A percentile compares a stretch with the other conserved stretches of the same genome.
Conservation (phyloP, 257 asterid species). For the Gentiana dahurica region DNA sequence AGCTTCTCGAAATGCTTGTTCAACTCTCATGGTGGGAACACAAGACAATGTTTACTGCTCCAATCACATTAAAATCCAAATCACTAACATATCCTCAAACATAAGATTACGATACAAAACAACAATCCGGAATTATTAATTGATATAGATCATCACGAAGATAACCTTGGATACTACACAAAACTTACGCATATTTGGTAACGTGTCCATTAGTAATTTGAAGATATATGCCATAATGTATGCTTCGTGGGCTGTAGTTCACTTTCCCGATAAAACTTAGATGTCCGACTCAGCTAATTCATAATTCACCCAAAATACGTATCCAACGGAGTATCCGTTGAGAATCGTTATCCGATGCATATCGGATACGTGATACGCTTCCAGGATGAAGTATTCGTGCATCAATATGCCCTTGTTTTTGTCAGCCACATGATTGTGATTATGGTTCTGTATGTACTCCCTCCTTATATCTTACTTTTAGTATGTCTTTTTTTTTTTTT, state of each 20-base stretch:
- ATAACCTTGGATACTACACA: not conserved
- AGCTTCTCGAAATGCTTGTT: conserved; percentile 78
- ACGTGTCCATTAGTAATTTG: conserved; percentile 88
- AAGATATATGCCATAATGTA: conserved; percentile 67
- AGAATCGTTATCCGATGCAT: too few species aligned
- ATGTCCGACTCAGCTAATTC: conserved; percentile 57
- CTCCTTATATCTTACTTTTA: too few species aligned
- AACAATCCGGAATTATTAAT: not conserved
- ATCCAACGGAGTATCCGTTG: conserved; percentile 37
- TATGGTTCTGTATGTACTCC: conserved; percentile 16
- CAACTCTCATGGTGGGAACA: conserved; percentile 57
- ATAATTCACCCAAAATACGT: conserved; percentile 2
- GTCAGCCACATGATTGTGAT: too few species aligned
- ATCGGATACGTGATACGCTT: too few species aligned
- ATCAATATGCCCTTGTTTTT: too few species aligned
- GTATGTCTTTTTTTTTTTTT: too few species aligned
- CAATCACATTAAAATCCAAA: conserved; percentile 15
- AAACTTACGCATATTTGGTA: conserved; percentile 41
- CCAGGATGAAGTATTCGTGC: too few species aligned
- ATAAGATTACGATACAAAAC: not conserved
- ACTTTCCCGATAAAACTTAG: conserved; percentile 63
- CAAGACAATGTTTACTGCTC: conserved; percentile 56
- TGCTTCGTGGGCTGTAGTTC: conserved; percentile 90
- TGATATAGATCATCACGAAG: not conserved
- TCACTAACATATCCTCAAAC: conserved; percentile 1